Conservation (phyloP, 306 rosid species). For the Quercus mongolica region DNA sequence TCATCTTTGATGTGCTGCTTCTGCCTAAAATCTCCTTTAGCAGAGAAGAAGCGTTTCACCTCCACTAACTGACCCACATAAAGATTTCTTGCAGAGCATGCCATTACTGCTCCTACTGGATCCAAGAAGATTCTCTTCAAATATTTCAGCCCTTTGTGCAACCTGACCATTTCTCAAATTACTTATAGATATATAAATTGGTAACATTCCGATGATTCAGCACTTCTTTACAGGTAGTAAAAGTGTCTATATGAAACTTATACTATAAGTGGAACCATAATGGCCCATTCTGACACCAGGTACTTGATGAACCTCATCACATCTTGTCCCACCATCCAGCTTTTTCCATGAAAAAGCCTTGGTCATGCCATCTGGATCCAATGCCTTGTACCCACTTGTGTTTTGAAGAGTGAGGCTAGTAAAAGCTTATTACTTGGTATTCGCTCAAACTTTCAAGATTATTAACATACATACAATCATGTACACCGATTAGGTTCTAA, state of each 20-base stretch:
- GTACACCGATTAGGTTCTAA: not conserved
- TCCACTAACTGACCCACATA: not conserved
- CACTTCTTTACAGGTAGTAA: not conserved
- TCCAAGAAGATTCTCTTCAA: not conserved
- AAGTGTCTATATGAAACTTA: not conserved
- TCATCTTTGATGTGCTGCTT: not conserved
- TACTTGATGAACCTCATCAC: not conserved
- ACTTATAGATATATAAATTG: not conserved
- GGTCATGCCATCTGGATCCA: not conserved
- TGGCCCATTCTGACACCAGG: not conserved
- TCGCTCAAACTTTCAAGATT: not conserved
- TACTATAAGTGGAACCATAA: not conserved
- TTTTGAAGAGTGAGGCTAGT: not conserved
- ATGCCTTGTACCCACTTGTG: not conserved
- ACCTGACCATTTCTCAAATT: not conserved
- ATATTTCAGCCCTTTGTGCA: not conserved
- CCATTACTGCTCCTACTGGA: not conserved
- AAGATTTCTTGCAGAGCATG: not conserved
- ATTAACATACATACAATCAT: slow-evolving; percentile 7
- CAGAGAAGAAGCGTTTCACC: not conserved
- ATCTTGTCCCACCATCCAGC: not conserved
- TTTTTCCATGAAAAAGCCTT: not conserved
- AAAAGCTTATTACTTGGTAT: not conserved
- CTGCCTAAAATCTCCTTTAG: not conserved
- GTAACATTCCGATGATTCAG: not conserved